Percentiles rank a stretch among this genome's conserved stretches.
Conservation (phyloP, 208 protist species). For the Spongospora subterranea region DNA sequence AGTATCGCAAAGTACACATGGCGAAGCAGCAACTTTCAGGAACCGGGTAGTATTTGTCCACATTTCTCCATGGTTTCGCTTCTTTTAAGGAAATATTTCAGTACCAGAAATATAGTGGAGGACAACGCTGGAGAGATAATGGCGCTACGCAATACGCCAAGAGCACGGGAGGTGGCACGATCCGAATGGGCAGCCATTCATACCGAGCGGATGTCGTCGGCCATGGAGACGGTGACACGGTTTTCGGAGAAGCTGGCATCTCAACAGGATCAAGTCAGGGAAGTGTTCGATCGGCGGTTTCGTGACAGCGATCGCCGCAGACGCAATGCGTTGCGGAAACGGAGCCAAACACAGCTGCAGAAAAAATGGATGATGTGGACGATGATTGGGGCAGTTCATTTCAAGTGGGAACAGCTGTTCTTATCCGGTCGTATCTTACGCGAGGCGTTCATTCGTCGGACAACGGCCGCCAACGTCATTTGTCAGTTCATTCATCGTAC, state of each 20-base stretch:
- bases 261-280: neutral
- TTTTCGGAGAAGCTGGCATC: neutral
- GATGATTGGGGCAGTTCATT: neutral
- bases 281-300: neutral
- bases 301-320: neutral
- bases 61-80: neutral
- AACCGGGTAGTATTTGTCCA: neutral
- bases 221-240: neutral
- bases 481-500: neutral
- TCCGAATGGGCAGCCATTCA: neutral
- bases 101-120: slow-evolving; percentile 13
- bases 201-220: neutral
- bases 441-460: neutral
- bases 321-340: neutral
- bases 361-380: slow-evolving; percentile 51
- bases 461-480: neutral
- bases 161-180: neutral
- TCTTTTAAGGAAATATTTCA: neutral
- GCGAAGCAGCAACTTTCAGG: neutral
- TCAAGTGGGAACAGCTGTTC: neutral
- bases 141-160: neutral
- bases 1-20: neutral
- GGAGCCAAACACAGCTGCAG: neutral
- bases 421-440: neutral
- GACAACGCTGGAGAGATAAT: slow-evolving; percentile 11